phyloP scores from a whole-genome alignment of 139 green algal species.

The Yamagishiella unicocca region DNA sequence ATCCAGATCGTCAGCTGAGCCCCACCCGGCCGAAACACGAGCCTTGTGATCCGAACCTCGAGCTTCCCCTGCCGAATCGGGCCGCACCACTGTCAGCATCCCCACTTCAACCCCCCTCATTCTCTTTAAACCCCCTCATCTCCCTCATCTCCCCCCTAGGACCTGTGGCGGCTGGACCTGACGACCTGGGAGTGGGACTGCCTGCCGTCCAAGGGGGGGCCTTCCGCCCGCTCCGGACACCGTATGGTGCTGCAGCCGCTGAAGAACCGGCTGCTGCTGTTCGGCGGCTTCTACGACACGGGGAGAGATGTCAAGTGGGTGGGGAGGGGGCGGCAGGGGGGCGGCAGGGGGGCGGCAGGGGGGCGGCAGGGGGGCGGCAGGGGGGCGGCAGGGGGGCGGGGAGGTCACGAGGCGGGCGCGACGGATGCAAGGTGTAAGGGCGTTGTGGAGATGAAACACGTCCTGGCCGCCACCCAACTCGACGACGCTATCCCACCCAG shows the following conservation, averaged over 20 bases:
- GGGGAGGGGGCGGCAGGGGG: too few relatives aligned
- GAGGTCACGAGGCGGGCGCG: neutral
- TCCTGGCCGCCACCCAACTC: too few relatives aligned
- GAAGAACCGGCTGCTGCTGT: constrained; percentile 87
- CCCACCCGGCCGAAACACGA: too few relatives aligned
- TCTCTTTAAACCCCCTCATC: neutral
- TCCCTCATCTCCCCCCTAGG: constrained; percentile 52
- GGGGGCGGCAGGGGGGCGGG: too few relatives aligned
- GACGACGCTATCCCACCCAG: too few relatives aligned
- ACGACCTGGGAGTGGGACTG: constrained; percentile 91
- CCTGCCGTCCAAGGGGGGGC: constrained; percentile 82
- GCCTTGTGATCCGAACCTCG: too few relatives aligned
- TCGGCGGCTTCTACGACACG: constrained; percentile 97
- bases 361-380: neutral
- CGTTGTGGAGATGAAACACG: neutral
- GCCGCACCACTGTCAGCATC: too few relatives aligned
- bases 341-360: neutral
- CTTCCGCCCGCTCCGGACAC: constrained; percentile 90
- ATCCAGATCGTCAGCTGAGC: too few relatives aligned
- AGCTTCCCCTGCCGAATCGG: too few relatives aligned
- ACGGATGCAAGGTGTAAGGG: neutral
- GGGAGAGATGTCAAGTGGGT: constrained; percentile 73
- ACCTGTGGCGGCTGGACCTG: constrained; percentile 96
- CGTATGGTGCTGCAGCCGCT: constrained; percentile 80
- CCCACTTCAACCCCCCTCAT: too few relatives aligned